Conservation (phyloP, 441 rosid genomes). For the Breynia disticha region DNA sequence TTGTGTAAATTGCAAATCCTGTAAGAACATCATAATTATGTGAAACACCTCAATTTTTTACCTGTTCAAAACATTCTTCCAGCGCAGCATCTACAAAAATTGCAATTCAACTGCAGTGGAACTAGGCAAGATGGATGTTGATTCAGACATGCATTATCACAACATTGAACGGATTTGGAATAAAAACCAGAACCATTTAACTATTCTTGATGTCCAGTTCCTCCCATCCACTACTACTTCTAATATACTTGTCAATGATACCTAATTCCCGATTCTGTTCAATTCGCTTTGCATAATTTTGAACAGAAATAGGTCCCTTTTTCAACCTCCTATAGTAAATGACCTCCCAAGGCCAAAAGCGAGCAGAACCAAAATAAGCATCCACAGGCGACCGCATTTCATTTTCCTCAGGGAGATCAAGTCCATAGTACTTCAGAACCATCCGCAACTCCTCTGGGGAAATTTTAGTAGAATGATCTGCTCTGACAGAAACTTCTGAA, state of each 20-base stretch:
- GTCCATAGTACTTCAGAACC: conserved; percentile 41
- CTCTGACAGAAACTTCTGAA: conserved; percentile 16
- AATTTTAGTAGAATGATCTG: conserved; percentile 17
- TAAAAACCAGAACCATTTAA: conserved; percentile 8
- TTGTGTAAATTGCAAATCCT: not conserved
- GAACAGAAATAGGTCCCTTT: conserved; percentile 34
- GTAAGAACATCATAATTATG: too few relatives aligned
- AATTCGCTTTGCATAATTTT: conserved; percentile 37
- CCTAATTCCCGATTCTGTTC: conserved; percentile 35
- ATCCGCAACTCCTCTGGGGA: conserved; percentile 29
- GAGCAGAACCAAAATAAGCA: conserved; percentile 40
- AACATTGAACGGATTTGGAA: conserved; percentile 2
- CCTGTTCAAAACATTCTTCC: conserved; percentile 22
- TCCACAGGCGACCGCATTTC: conserved; percentile 22
- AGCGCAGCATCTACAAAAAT: conserved; percentile 7
- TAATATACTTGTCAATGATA: conserved; percentile 35
- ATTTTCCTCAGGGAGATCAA: conserved; percentile 23
- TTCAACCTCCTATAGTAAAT: conserved; percentile 39
- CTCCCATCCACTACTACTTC: conserved; percentile 48
- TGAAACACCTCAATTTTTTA: conserved; percentile 8
- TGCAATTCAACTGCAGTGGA: conserved; percentile 12
- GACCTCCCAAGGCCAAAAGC: conserved; percentile 50
- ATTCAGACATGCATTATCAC: not conserved
- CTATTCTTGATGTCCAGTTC: conserved; percentile 16
- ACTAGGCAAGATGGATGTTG: conserved; percentile 8